Evolutionary conservation across 768 basidiomycete species (phyloP).

Genomic region (Mycena capillaripes): DNA sequence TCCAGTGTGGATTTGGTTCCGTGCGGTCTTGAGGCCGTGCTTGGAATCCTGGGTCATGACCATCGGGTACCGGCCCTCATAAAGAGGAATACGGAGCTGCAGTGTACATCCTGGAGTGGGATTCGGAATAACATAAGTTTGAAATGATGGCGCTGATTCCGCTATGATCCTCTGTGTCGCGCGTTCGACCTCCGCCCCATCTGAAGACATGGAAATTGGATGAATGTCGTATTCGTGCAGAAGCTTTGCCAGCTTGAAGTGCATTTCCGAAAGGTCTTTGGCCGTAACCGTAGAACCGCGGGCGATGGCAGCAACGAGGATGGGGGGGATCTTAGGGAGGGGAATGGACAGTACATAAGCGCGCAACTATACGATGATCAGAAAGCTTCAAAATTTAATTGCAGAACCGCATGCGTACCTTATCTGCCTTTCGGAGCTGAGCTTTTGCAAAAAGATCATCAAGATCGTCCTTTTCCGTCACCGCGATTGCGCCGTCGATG

Average conservation of each 20-base stretch:
- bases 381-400: too few relatives aligned
- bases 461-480: constrained; percentile 22
- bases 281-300: constrained; percentile 42
- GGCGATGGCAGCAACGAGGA: constrained; percentile 51
- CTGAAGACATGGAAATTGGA: constrained; percentile 49
- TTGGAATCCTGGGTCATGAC: constrained; percentile 53
- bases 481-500: constrained; percentile 19
- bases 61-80: constrained; percentile 36
- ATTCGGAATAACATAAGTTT: background rate
- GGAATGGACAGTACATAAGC: background rate
- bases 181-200: constrained; percentile 52
- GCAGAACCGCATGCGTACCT: constrained; percentile 16
- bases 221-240: constrained; percentile 39
- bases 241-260: constrained; percentile 38
- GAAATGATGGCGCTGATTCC: background rate
- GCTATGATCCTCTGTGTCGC: constrained; percentile 39
- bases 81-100: constrained; percentile 13
- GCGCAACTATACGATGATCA: background rate
- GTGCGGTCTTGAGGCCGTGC: constrained; percentile 50
- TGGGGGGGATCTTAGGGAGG: constrained; percentile 43
- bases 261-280: constrained; percentile 27
- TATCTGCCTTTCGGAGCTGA: constrained; percentile 31
- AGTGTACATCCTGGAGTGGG: background rate
- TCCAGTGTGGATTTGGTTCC: constrained; percentile 52
- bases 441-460: constrained; percentile 28